Evolutionary conservation across 768 basidiomycete genomes (phyloP), one percentile per base, ranked within the genome.

Genomic region (Boletus reticuloceps): DNA sequence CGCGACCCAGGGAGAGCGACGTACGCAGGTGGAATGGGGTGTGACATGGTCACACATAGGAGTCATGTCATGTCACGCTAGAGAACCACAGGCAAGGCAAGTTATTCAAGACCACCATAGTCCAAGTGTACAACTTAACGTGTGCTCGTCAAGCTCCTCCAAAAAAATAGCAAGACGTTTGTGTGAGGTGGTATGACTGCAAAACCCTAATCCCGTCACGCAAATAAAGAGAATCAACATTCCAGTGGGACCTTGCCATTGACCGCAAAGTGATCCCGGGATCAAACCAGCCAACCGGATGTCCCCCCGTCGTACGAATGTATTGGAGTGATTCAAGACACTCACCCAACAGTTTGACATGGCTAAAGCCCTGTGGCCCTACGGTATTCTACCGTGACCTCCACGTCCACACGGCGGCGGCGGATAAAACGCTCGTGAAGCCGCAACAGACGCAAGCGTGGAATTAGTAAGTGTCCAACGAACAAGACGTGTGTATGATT

Each of bases 261-360:
- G 47, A 36, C 29, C 13, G 37, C 54, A 14, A 51, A 49, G 29
- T 13, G 27, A 20, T 47, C 48, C 32, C n/a, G n/a, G n/a, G n/a
- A 32, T 51, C 47, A 44, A 55, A 36, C 44, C 6, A 50, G 41
- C 44, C 44, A 39, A 49, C 44, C 7, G 49, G 41, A 55, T 61
- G 55, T 61, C 51, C 65, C 64, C 64, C 53, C 47, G n/a, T 31
- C 58, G 40, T 45, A 56, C 61, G 54, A 56, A 58, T 56, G 55
- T 55, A 47, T 55, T 53, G 37, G 61, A 67, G 58, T 66, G 65
- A 66, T 55, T 45, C 64, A 66, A 69, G 61, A 64, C 67, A 63
- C 65, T 67, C 67, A 61, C 67, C 31, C 43, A 38, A 50, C 47
- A 43, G 54, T 54, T 13, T 69, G 53, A 61, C 51, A 29, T 37